Base-by-base conservation (phyloP, 2,329 filamentous ascomycete genomes). In the Xylariaceae sp. region DNA sequence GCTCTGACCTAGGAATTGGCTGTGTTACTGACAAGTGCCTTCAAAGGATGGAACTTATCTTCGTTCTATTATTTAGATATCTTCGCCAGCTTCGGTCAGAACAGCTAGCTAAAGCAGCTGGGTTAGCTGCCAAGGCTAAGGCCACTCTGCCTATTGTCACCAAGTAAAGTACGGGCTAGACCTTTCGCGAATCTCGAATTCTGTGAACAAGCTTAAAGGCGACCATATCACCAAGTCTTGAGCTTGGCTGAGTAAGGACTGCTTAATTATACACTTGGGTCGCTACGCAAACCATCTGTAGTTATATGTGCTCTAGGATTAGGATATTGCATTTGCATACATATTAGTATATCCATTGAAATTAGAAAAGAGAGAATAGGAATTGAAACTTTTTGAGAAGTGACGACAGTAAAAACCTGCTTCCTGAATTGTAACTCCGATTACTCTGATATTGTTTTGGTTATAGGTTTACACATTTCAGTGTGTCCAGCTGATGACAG, bases 31-130 rank as follows among this genome's bases (percentile, higher is more conserved):
- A 59, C 66, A 52, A 18, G 40, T 5, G 11, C 20, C 33, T 33
- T 16, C 13, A 44, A 54, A 91, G 90, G 63, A 90, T 97, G 73
- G 94, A 97, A 72, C 77, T 97, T 13, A 71, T 92, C 37, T 97
- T 97, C 70, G 79, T 97, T 58, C 76, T 96, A 23, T 81, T 99
- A 44, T 86, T 97, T 73, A 84, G 91, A 64, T 96, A 94, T 65
- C 69, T 97, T 47, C 84, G 86, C 62, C 84, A 85, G 62, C 65
- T 95, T 52, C 85, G 84, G 64, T 81, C 85, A 37, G 80, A 88
- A 61, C 87, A 88, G 69, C 76, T 96, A 36, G 81, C 84, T 60
- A 88, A 86, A 52, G 78, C 85, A 13, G 85, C 86, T 10, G 79
- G 84, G 44, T 65, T 85, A 45, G 85, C 87, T 8, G 83, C 81